A percentile compares a stretch with the other conserved stretches of the same genome.
Evolutionary conservation across 148 eudicot genomes (phyloP).

Genomic region (Vaccinium macrocarpon): DNA sequence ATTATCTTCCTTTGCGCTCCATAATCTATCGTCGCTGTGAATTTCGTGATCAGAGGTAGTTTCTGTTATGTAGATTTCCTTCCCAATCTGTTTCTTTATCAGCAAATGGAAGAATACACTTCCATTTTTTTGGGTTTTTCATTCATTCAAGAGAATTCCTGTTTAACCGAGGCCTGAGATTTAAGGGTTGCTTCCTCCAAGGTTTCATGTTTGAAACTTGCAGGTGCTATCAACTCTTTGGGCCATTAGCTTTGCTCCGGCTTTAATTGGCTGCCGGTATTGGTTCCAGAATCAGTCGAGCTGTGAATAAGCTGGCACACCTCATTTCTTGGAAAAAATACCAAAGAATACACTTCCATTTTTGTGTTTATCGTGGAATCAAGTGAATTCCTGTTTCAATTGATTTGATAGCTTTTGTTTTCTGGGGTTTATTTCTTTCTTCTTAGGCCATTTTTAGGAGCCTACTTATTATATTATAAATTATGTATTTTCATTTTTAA

Average conservation of each 20-base stretch:
- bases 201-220: not conserved
- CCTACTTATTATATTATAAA: no score
- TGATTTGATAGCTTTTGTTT: not conserved
- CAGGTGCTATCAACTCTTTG: not conserved
- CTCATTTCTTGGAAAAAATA: not conserved
- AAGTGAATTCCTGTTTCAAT: not conserved
- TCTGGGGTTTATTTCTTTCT: not conserved
- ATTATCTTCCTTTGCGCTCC: not conserved
- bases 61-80: not conserved
- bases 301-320: not conserved
- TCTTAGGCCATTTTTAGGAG: not conserved
- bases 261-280: not conserved
- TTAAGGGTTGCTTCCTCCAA: no score
- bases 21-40: not conserved
- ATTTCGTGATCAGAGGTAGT: slow-evolving; percentile 7
- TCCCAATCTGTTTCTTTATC: not conserved
- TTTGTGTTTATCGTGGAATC: not conserved
- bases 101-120: not conserved
- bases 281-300: not conserved
- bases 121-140: not conserved
- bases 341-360: not conserved
- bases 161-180: no score
- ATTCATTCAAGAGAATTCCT: not conserved
- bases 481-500: no score
- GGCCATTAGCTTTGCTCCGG: not conserved